Percentiles rank a stretch among this genome's conserved stretches.
Conservation (phyloP, 495 filamentous ascomycete species). For the Penicillium robsamsonii region DNA sequence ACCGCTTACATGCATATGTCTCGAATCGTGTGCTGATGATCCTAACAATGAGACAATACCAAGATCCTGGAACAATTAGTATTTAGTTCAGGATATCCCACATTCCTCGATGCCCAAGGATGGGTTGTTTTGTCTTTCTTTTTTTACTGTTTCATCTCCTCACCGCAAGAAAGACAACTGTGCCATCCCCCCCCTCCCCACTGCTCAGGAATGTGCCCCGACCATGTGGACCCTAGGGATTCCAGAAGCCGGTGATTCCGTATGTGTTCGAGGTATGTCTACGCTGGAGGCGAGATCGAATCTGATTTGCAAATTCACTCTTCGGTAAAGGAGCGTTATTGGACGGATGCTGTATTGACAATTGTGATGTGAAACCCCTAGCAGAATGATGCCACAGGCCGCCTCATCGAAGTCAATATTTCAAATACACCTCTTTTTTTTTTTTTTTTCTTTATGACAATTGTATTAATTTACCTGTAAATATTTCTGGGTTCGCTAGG, state of each 20-base stretch:
- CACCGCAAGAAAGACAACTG: slow-evolving; percentile 12
- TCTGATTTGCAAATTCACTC: background rate
- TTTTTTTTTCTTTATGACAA: background rate
- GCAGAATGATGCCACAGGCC: slow-evolving; percentile 2
- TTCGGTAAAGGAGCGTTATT: background rate
- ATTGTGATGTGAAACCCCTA: slow-evolving; percentile 1
- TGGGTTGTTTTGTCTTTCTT: slow-evolving; percentile 4
- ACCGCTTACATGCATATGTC: slow-evolving; percentile 9
- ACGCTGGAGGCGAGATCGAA: background rate
- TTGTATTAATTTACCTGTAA: background rate
- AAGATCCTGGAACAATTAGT: background rate
- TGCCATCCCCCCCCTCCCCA: slow-evolving; percentile 11
- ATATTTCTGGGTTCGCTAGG: background rate
- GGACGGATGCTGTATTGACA: slow-evolving; percentile 1
- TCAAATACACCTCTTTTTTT: background rate
- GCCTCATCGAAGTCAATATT: too few relatives aligned
- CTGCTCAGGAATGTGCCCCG: slow-evolving; percentile 10
- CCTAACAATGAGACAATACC: background rate
- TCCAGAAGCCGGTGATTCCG: slow-evolving; percentile 18
- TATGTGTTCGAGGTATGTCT: slow-evolving; percentile 5
- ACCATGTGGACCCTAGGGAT: slow-evolving; percentile 23
- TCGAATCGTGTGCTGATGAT: background rate
- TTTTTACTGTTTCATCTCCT: slow-evolving; percentile 9
- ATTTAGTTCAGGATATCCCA: slow-evolving; percentile 9
- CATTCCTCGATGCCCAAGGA: slow-evolving; percentile 6